phyloP scores from a whole-genome alignment of 202 grass and related monocot genomes.

The Zoysia matrella region DNA sequence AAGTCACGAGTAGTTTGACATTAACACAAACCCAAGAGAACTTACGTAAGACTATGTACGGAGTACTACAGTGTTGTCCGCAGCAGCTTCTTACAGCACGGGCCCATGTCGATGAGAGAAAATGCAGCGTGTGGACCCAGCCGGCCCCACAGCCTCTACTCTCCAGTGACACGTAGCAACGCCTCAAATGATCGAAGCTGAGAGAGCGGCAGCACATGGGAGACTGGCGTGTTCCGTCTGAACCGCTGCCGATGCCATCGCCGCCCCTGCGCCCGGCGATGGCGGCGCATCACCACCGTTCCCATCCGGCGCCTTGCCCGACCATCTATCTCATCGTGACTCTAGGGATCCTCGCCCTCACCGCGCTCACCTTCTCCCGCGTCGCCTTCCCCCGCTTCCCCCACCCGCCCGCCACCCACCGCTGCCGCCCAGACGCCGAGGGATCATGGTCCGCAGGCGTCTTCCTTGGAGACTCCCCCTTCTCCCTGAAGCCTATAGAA shows the following conservation, averaged over 20 bases:
- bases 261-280: constrained; percentile 14
- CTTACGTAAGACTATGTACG: too few relatives aligned
- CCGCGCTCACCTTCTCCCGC: constrained; percentile 50
- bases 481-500: constrained; percentile 78
- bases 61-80: too few relatives aligned
- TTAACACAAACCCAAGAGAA: too few relatives aligned
- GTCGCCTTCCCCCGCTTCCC: constrained; percentile 48
- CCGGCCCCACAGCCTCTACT: too few relatives aligned
- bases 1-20: too few relatives aligned
- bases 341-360: constrained; percentile 42
- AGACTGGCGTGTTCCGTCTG: neutral
- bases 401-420: constrained; percentile 38
- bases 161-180: too few relatives aligned
- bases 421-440: constrained; percentile 76
- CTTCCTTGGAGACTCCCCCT: constrained; percentile 78
- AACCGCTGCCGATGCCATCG: constrained; percentile 35
- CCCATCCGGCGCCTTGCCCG: constrained; percentile 17
- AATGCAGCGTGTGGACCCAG: too few relatives aligned
- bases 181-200: too few relatives aligned
- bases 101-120: too few relatives aligned
- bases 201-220: too few relatives aligned
- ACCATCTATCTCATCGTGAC: constrained; percentile 41
- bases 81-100: too few relatives aligned
- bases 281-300: constrained; percentile 27
- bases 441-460: constrained; percentile 86